These are phyloP conservation scores for Botryosphaeria dothidea DNA, from an alignment of 2,329 filamentous ascomycete genomes.

Conservation along the genomic window DNA sequence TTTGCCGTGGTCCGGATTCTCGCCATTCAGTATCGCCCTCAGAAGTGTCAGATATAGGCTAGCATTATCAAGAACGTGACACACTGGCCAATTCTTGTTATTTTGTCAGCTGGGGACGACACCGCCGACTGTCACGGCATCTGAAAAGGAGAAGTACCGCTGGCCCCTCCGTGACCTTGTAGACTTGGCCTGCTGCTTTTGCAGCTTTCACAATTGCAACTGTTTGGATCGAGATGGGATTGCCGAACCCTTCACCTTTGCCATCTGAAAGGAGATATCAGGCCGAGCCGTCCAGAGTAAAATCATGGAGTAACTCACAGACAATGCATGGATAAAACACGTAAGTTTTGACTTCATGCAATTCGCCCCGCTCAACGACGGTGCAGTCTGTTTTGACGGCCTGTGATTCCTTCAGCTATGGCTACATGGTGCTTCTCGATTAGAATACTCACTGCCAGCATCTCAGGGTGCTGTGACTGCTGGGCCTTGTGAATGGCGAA, in stretches of 20 bases:
- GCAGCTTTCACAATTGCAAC: conserved; percentile 51
- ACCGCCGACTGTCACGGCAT: too few species aligned
- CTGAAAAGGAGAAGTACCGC: conserved; percentile 31
- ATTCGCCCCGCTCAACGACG: conserved; percentile 47
- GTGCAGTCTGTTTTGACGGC: conserved; percentile 44
- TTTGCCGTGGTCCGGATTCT: conserved; percentile 41
- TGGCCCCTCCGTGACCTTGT: conserved; percentile 42
- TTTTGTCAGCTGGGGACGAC: neutral
- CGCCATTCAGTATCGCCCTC: conserved; percentile 44
- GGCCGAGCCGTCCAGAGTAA: neutral
- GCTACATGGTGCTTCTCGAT: neutral
- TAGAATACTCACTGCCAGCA: conserved; percentile 29
- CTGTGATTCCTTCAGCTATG: conserved; percentile 32
- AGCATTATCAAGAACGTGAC: conserved; percentile 52
- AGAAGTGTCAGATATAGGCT: conserved; percentile 50
- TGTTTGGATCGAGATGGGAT: conserved; percentile 54
- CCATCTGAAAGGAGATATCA: conserved; percentile 30
- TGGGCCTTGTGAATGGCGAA: conserved; percentile 47
- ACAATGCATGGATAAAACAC: conserved; percentile 59
- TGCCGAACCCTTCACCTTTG: conserved; percentile 52
- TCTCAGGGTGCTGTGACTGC: conserved; percentile 23
- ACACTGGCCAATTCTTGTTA: conserved; percentile 54
- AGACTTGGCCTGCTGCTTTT: conserved; percentile 41
- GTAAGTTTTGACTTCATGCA: conserved; percentile 49
- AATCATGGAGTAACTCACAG: conserved; percentile 33